Conservation (phyloP, 2,329 filamentous ascomycete genomes). For the Colletotrichum limetticola region DNA sequence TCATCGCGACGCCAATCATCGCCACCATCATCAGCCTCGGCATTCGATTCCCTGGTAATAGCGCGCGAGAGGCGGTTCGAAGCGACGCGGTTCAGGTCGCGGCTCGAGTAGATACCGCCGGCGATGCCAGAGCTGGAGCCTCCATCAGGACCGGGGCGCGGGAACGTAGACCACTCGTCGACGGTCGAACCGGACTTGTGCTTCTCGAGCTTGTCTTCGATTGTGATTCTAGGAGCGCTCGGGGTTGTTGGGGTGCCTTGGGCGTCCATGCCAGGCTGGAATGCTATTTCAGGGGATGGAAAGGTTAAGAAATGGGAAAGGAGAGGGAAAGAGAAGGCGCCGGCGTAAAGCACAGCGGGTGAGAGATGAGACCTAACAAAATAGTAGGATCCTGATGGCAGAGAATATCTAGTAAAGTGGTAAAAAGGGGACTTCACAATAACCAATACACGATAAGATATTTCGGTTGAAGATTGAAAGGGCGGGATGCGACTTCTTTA, state of each 20-base stretch:
- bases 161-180: conserved; percentile 17
- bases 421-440: neutral
- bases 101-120: conserved; percentile 38
- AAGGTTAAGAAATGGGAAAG: neutral
- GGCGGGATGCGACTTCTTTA: conserved; percentile 8
- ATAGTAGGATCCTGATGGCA: neutral
- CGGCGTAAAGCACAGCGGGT: conserved; percentile 19
- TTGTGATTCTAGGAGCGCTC: conserved; percentile 20
- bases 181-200: conserved; percentile 22
- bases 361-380: conserved; percentile 4
- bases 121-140: conserved; percentile 30
- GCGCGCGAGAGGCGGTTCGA: conserved; percentile 38
- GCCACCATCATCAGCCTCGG: conserved; percentile 42
- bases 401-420: neutral
- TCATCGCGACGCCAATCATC: conserved; percentile 46
- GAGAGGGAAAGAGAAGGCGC: neutral
- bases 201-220: conserved; percentile 27
- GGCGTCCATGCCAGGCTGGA: conserved; percentile 6
- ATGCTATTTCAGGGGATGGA: neutral
- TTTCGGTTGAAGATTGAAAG: neutral
- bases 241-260: neutral
- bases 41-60: conserved; percentile 38
- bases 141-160: conserved; percentile 28
- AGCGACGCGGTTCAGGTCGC: conserved; percentile 32
- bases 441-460: neutral